Conservation (phyloP, 2,329 filamentous ascomycete species). For the Calonectria fujianensis region DNA sequence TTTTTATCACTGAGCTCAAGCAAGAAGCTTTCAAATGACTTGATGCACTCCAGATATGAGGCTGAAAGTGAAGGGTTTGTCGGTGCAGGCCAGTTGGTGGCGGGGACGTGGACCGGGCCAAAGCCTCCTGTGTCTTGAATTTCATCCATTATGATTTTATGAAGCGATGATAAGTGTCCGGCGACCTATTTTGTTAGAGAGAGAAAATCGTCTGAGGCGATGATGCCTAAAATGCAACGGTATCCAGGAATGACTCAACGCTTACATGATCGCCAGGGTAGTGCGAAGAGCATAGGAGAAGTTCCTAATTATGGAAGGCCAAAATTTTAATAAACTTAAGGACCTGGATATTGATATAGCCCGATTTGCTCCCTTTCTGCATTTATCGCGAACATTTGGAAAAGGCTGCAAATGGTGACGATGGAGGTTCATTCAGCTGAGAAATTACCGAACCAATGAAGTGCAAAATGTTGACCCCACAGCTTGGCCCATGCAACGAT, state of each 20-base stretch:
- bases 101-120: neutral
- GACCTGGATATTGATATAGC: neutral
- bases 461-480: neutral
- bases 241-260: neutral
- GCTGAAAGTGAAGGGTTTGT: neutral
- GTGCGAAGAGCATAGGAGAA: neutral
- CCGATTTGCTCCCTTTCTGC: neutral
- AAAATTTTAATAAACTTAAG: neutral
- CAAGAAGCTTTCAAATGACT: neutral
- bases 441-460: slow-evolving; percentile 1
- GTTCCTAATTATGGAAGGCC: neutral
- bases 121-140: neutral
- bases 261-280: slow-evolving; percentile 1
- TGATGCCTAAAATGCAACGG: neutral
- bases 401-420: neutral
- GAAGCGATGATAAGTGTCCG: neutral
- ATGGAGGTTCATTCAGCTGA: neutral
- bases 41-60: slow-evolving; percentile 3
- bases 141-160: neutral
- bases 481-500: neutral
- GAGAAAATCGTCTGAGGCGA: neutral
- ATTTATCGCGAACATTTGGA: too few species aligned
- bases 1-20: slow-evolving; percentile 1
- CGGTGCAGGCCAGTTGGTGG: neutral
- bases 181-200: neutral